Evolutionary conservation across 495 filamentous ascomycete species (phyloP).

Genomic region (Ramalina intermedia): DNA sequence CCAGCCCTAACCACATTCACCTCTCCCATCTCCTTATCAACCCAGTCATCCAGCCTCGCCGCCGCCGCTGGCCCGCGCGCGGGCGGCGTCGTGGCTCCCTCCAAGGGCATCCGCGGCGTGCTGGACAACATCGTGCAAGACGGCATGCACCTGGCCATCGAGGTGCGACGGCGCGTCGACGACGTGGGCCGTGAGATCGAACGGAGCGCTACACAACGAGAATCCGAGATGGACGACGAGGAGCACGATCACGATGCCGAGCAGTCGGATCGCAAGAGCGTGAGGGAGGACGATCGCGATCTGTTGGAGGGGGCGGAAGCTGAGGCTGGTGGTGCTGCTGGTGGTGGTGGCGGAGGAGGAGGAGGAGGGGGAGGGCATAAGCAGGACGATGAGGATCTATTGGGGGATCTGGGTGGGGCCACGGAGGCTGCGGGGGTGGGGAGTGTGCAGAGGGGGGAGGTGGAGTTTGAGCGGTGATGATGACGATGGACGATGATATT

Average conservation of each 20-base stretch:
- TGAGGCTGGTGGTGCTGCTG: slow-evolving; percentile 31
- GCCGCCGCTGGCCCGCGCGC: slow-evolving; percentile 21
- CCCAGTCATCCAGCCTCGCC: slow-evolving; percentile 25
- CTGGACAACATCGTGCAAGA: slow-evolving; percentile 94
- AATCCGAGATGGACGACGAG: slow-evolving; percentile 60
- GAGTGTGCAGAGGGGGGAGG: slow-evolving; percentile 9
- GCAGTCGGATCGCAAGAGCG: slow-evolving; percentile 40
- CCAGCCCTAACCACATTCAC: slow-evolving; percentile 53
- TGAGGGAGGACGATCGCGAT: slow-evolving; percentile 62
- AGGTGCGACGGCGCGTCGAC: slow-evolving; percentile 83
- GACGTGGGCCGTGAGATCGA: slow-evolving; percentile 80
- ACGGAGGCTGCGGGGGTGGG: slow-evolving; percentile 1
- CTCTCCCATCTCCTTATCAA: slow-evolving; percentile 50
- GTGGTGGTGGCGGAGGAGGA: neutral
- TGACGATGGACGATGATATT: neutral
- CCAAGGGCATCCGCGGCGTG: slow-evolving; percentile 74
- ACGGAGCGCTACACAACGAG: slow-evolving; percentile 49
- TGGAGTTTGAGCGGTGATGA: slow-evolving; percentile 20
- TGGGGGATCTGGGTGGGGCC: slow-evolving; percentile 8
- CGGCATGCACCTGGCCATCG: slow-evolving; percentile 84
- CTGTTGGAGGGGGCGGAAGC: slow-evolving; percentile 69
- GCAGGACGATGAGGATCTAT: slow-evolving; percentile 6
- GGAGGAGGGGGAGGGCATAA: slow-evolving; percentile 34
- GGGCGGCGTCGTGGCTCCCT: slow-evolving; percentile 44
- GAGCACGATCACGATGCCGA: slow-evolving; percentile 52